Base-by-base conservation (phyloP, 1,139 yeast genomes). In the Diutina sp. region DNA sequence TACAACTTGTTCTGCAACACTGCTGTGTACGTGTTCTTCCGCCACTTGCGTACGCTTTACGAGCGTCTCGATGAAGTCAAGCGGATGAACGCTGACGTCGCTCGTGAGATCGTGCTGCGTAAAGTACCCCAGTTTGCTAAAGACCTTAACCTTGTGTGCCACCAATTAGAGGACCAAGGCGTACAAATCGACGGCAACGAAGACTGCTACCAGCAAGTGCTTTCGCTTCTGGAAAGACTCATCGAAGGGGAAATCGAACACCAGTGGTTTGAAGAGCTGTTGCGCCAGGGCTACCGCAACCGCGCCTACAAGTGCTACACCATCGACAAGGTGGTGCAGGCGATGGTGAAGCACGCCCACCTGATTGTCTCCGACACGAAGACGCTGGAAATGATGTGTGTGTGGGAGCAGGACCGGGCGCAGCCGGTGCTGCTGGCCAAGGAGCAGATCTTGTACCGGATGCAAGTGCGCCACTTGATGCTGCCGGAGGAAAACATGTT, bases 221-320 rank as follows among this genome's bases (percentile, higher is more conserved):
- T 93, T 59, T 74, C 74, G 2, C 75, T 93, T 58, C 81, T 95
- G 57, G 90, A 83, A 63, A 81, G 83, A 61, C 74, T 91, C 56
- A 87, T 95, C 61, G 95, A 90, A 64, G 97, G 96, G 35, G 95
- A 90, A 50, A 74, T 93, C 57, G 99, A 93, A 65, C 96, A 90
- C 62, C 96, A 87, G 69, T 87, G 95, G 88, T 93, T 88, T 68
- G 99, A 93, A 72, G 99, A 93, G 69, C 80, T 96, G 29, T 73
- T 95, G 60, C 89, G 99, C 62, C 97, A 91, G 74, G 97, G 96
- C 0, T 93, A 89, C 73, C 83, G 95, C 64, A 95, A 93, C 71
- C 85, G 84, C 61, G 99, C 98, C 0, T 95, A 88, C 73, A 90
- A 89, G 69, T 72, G 93, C 57, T 93, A 91, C 71, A 93, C 99